phyloP scores from a whole-genome alignment of 2,329 filamentous ascomycete species.

The Aspergillus hiratsukae region DNA sequence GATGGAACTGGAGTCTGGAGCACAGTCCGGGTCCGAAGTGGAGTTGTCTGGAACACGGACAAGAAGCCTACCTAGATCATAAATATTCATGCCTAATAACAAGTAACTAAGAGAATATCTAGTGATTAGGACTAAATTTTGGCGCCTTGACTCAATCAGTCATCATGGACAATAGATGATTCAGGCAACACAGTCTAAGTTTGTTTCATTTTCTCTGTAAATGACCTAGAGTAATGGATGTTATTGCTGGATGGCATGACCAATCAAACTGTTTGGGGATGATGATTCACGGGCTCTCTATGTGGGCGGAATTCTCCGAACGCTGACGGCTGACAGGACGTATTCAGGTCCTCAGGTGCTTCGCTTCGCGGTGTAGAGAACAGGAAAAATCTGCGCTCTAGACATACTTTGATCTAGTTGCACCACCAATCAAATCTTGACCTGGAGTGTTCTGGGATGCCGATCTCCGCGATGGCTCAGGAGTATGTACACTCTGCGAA shows the following conservation, averaged over 20 bases:
- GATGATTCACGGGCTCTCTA: neutral
- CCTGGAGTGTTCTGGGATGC: neutral
- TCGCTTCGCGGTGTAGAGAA: too few relatives aligned
- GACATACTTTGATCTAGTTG: neutral
- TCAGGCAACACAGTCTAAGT: too few relatives aligned
- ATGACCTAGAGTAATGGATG: neutral
- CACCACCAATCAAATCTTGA: neutral
- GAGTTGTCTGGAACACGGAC: conserved; percentile 9
- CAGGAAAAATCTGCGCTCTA: neutral
- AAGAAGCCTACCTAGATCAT: conserved; percentile 12
- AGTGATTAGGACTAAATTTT: neutral
- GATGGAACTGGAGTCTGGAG: neutral
- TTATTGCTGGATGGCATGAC: neutral
- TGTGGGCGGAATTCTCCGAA: neutral
- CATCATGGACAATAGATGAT: neutral
- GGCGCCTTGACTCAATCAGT: neutral
- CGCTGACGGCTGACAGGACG: neutral
- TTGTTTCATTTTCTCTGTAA: neutral
- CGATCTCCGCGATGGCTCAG: neutral
- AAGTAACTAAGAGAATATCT: neutral
- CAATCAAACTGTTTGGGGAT: neutral
- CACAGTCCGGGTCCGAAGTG: neutral
- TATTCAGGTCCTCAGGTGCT: neutral
- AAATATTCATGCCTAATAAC: neutral
- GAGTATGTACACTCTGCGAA: neutral